Evolutionary conservation across 306 rosid genomes (phyloP), one percentile per base, ranked within the genome.

Genomic region (Herpetospermum pedunculosum): DNA sequence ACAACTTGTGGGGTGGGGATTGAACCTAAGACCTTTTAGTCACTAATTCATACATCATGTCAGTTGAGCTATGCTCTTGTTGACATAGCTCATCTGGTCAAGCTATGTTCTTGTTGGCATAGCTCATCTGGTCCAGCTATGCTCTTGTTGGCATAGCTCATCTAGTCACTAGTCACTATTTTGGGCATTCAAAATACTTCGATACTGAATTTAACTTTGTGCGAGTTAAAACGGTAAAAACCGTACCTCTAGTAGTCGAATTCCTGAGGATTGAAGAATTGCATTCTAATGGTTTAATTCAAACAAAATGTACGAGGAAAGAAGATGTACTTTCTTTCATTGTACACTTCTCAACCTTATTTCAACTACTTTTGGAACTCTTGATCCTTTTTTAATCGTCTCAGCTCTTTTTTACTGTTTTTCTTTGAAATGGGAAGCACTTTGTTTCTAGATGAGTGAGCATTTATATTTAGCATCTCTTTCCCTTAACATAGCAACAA

Each of bases 401-500:
- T 28, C 35, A 44, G 23, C 37, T 69, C 40, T 44, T 70, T 26
- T 15, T 30, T 13, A 26, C 25, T 8, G 9, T 48, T 28, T 47
- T 23, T 12, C 35, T 67, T 67, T 67, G 53, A 14, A 67, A 6
- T 19, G 73, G 34, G 12, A 23, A 67, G 37, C 15, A 67, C 73
- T 67, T 67, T 48, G 59, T 48, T 49, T 72, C 46, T 29, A 9
- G 46, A 50, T 11, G 10, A 43, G 30, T 54, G 16, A 34, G 28
- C 30, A 63, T 49, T 11, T 55, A 54, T 32, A 59, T 81, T 32
- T 46, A 59, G 15, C 19, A 44, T 54, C 52, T 41, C 34, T 68
- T 76, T 80, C 74, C 86, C 88, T 87, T 88, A 80, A 89, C 95
- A 73, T 43, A 52, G 49, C 65, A 86, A 80, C 76, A 46, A 16